These are phyloP conservation scores for Singerocomus inundabilis DNA, from an alignment of 1,284 basidiomycete species.

Conservation along the genomic window DNA sequence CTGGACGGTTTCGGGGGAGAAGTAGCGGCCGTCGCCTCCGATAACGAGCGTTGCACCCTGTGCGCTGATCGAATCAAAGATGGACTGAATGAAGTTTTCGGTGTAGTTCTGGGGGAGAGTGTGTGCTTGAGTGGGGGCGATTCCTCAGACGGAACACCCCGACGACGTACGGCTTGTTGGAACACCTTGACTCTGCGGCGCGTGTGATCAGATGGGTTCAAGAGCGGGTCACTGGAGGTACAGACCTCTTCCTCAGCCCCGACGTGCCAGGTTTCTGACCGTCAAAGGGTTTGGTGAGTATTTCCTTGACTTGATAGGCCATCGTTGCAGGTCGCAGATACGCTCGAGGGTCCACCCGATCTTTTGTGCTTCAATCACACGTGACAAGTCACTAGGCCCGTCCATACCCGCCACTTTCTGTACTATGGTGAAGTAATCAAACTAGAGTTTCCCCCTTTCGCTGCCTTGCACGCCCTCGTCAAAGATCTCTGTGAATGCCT, in stretches of 20 bases:
- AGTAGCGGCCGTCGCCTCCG: conserved; percentile 96
- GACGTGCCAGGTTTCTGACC: conserved; percentile 96
- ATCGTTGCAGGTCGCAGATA: conserved; percentile 28
- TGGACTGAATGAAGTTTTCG: conserved; percentile 97
- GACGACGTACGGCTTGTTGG: conserved; percentile 71
- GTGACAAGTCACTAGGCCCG: conserved; percentile 22
- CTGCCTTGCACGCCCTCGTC: conserved; percentile 48
- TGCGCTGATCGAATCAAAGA: conserved; percentile 86
- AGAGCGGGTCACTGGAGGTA: not conserved
- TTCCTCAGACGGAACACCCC: conserved; percentile 6
- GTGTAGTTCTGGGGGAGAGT: conserved; percentile 78
- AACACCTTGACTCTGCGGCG: conserved; percentile 82
- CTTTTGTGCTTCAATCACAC: conserved; percentile 24
- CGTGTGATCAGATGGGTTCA: conserved; percentile 8
- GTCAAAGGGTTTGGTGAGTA: conserved; percentile 75
- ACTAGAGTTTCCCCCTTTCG: conserved; percentile 38
- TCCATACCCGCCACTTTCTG: conserved; percentile 6
- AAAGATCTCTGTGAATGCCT: conserved; percentile 74
- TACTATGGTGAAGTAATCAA: not conserved
- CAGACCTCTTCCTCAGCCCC: conserved; percentile 87
- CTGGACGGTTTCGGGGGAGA: conserved; percentile 86
- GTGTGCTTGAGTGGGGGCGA: conserved; percentile 11
- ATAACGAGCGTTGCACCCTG: conserved; percentile 89
- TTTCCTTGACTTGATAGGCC: conserved; percentile 53
- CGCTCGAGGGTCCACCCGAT: not conserved